A percentile compares a stretch with the other conserved stretches of the same genome.
These are phyloP conservation scores for Pseudocercospora crystallina DNA, from an alignment of 2,329 filamentous ascomycete species.

Conservation along the genomic window DNA sequence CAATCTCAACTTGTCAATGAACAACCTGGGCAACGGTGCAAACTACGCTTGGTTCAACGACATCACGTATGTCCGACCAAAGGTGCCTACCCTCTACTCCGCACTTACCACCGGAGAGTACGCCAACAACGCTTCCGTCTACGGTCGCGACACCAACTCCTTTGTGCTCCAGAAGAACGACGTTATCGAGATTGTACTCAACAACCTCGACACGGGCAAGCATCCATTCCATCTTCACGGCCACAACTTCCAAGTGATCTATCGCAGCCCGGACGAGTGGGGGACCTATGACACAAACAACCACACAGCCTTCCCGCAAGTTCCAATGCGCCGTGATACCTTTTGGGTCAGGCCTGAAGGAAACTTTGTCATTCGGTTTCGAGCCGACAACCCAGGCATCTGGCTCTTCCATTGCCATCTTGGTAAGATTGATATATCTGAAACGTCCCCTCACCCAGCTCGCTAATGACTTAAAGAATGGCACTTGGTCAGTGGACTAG, in stretches of 20 bases:
- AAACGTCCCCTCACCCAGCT: not conserved
- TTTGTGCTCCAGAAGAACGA: constrained; percentile 66
- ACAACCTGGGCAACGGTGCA: constrained; percentile 66
- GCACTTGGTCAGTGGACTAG: constrained; percentile 54
- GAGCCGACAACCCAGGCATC: constrained; percentile 39
- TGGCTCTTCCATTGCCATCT: constrained; percentile 51
- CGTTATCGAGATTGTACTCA: constrained; percentile 73
- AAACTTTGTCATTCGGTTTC: constrained; percentile 57
- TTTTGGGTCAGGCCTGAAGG: constrained; percentile 56
- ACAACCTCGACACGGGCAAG: constrained; percentile 70
- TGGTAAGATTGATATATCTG: constrained; percentile 5
- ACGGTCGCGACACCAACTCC: constrained; percentile 55
- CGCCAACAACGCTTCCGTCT: constrained; percentile 42
- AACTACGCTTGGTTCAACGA: constrained; percentile 68
- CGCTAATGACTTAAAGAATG: constrained; percentile 38
- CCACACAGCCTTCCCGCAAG: constrained; percentile 37
- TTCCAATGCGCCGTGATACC: constrained; percentile 54
- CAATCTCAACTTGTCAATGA: constrained; percentile 60
- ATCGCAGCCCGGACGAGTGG: constrained; percentile 36
- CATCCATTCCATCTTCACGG: constrained; percentile 78
- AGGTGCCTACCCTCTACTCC: constrained; percentile 79
- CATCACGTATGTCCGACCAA: constrained; percentile 70
- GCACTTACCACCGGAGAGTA: constrained; percentile 62
- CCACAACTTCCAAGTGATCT: constrained; percentile 66
- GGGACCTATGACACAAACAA: constrained; percentile 37